A percentile compares a stretch with the other conserved stretches of the same genome.
Conservation (phyloP, 345 rosid species). For the Erucastrum elatum region DNA sequence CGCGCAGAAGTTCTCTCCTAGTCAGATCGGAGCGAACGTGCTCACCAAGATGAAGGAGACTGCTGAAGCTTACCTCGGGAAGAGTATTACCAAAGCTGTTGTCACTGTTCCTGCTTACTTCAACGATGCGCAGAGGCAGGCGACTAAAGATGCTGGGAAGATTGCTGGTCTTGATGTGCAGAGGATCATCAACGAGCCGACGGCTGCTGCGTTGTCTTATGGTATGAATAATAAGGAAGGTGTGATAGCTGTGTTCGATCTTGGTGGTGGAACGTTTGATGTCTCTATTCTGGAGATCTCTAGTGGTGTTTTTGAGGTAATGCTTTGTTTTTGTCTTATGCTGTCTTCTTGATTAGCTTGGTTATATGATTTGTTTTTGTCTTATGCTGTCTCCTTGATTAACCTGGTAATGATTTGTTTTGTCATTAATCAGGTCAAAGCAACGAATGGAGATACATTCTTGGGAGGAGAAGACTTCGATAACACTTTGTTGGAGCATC, state of each 20-base stretch:
- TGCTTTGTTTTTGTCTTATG: neutral
- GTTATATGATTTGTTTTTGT: neutral
- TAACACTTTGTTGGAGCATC: constrained; percentile 45
- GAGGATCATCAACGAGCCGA: constrained; percentile 56
- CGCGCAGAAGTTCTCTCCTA: constrained; percentile 50
- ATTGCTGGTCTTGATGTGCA: constrained; percentile 55
- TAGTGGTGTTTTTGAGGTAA: constrained; percentile 56
- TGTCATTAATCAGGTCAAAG: constrained; percentile 42
- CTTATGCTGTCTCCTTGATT: neutral
- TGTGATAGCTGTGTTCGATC: constrained; percentile 50
- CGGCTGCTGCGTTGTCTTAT: constrained; percentile 53
- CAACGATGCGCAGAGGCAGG: constrained; percentile 57
- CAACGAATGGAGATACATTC: constrained; percentile 56
- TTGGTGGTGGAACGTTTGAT: constrained; percentile 57
- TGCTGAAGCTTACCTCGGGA: constrained; percentile 52
- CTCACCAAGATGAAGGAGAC: constrained; percentile 54
- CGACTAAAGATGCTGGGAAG: constrained; percentile 58
- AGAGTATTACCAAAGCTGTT: constrained; percentile 47
- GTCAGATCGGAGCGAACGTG: constrained; percentile 49
- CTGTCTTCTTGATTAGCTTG: neutral
- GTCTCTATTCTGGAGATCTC: constrained; percentile 52
- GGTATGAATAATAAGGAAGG: constrained; percentile 55
- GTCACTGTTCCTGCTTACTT: constrained; percentile 54
- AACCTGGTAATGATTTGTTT: neutral
- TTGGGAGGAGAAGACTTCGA: constrained; percentile 61